These are phyloP conservation scores for Raffaelea deltoideospora DNA, from an alignment of 2,329 filamentous ascomycete genomes.

Conservation along the genomic window DNA sequence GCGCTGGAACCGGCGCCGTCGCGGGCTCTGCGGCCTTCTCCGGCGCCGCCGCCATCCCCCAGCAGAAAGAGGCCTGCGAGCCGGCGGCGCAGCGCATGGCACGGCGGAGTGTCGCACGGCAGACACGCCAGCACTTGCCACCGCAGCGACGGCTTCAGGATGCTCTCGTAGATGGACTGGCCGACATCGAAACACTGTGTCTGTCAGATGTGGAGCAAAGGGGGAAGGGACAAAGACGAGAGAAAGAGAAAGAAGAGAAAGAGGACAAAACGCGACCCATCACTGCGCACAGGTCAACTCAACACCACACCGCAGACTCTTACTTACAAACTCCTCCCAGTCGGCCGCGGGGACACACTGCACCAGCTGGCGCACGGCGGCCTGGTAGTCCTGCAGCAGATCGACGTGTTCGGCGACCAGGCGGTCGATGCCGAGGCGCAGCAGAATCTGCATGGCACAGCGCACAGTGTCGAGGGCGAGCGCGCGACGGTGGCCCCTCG, in stretches of 20 bases:
- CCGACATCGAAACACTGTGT: conserved; percentile 30
- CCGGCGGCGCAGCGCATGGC: conserved; percentile 48
- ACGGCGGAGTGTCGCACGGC: conserved; percentile 30
- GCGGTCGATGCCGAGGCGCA: conserved; percentile 40
- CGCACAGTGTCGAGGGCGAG: conserved; percentile 20
- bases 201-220: conserved; percentile 8
- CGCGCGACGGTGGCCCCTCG: conserved; percentile 3
- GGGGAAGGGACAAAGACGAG: too few relatives aligned
- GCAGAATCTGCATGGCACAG: conserved; percentile 29
- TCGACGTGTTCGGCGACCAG: conserved; percentile 28
- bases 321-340: conserved; percentile 23
- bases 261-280: conserved; percentile 11
- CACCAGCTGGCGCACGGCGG: conserved; percentile 27
- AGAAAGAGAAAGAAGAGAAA: conserved; percentile 16
- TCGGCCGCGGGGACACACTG: conserved; percentile 21
- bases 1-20: too few relatives aligned
- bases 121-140: conserved; percentile 43
- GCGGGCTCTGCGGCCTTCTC: too few relatives aligned
- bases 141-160: conserved; percentile 35
- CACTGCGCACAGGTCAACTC: too few relatives aligned
- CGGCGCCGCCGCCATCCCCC: conserved; percentile 26
- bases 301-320: too few relatives aligned
- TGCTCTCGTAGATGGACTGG: conserved; percentile 27
- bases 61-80: conserved; percentile 53
- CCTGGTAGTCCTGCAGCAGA: conserved; percentile 23